Conservation (phyloP, 169 alveolate genomes). For the Plasmodium malariae region DNA sequence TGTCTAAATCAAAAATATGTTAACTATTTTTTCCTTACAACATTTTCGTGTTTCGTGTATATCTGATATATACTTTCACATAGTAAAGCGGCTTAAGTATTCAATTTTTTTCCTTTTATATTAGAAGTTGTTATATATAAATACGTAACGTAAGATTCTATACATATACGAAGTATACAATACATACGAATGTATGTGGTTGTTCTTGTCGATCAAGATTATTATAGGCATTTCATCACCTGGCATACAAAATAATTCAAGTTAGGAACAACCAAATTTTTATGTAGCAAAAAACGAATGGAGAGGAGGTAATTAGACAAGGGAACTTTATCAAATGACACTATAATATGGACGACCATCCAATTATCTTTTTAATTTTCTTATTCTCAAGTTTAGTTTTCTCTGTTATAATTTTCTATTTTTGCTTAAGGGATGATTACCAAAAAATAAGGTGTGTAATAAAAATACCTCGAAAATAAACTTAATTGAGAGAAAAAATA, state of each 20-base stretch:
- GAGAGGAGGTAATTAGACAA: background rate
- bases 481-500: background rate
- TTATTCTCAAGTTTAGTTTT: slow-evolving; percentile 2
- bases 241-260: background rate
- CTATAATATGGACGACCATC: slow-evolving; percentile 13
- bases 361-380: slow-evolving; percentile 11
- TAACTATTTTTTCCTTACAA: no score
- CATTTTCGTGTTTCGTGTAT: no score
- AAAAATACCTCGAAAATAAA: background rate
- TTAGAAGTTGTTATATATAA: no score
- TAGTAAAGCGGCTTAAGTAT: no score
- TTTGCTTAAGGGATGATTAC: slow-evolving; percentile 6
- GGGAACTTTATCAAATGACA: background rate
- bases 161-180: background rate
- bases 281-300: background rate
- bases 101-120: no score
- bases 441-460: background rate
- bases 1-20: no score
- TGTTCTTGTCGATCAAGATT: background rate
- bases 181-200: no score
- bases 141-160: no score
- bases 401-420: slow-evolving; percentile 8
- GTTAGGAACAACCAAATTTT: background rate
- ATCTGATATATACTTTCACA: no score
- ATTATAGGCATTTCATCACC: background rate